These are phyloP conservation scores for Stephania cephalantha DNA, from an alignment of 164 flowering plant genomes.

Conservation along the genomic window DNA sequence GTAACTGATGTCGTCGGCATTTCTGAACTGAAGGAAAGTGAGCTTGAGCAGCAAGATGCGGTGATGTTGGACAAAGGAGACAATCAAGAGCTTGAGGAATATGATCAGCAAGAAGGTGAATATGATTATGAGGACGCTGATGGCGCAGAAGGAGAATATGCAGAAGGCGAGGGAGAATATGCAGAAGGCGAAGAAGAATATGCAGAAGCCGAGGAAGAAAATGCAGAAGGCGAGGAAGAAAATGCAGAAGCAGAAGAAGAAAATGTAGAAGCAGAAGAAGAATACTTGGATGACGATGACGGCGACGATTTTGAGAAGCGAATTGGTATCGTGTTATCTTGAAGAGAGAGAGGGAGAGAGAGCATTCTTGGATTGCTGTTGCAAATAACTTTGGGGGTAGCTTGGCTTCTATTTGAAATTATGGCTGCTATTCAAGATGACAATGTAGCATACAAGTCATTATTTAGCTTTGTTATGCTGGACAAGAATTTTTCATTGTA, in stretches of 20 bases:
- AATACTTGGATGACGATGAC: slow-evolving; percentile 59
- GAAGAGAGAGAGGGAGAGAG: slow-evolving; percentile 7
- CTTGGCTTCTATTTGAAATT: slow-evolving; percentile 7
- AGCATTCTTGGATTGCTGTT: background rate
- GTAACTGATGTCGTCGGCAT: slow-evolving; percentile 17
- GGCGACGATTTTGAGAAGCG: slow-evolving; percentile 81
- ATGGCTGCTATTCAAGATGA: slow-evolving; percentile 4
- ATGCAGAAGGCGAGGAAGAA: slow-evolving; percentile 25
- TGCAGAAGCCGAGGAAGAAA: slow-evolving; percentile 38
- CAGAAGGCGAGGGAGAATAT: slow-evolving; percentile 50
- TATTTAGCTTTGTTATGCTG: background rate
- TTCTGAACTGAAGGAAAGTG: slow-evolving; percentile 20
- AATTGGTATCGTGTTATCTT: slow-evolving; percentile 48
- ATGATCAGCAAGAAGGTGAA: slow-evolving; percentile 47
- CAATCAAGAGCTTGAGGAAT: slow-evolving; percentile 42
- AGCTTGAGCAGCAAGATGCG: slow-evolving; percentile 39
- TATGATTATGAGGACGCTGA: slow-evolving; percentile 48
- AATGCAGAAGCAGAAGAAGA: slow-evolving; percentile 36
- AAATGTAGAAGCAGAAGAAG: slow-evolving; percentile 49
- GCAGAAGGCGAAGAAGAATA: slow-evolving; percentile 54
- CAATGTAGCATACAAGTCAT: slow-evolving; percentile 13
- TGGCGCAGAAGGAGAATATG: slow-evolving; percentile 57
- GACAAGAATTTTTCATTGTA: slow-evolving; percentile 2
- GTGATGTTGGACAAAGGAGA: slow-evolving; percentile 28
- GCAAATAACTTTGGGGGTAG: background rate